These are phyloP conservation scores for Kurtzmaniella quercitrusa DNA, from an alignment of 1,139 yeast genomes.

Conservation along the genomic window DNA sequence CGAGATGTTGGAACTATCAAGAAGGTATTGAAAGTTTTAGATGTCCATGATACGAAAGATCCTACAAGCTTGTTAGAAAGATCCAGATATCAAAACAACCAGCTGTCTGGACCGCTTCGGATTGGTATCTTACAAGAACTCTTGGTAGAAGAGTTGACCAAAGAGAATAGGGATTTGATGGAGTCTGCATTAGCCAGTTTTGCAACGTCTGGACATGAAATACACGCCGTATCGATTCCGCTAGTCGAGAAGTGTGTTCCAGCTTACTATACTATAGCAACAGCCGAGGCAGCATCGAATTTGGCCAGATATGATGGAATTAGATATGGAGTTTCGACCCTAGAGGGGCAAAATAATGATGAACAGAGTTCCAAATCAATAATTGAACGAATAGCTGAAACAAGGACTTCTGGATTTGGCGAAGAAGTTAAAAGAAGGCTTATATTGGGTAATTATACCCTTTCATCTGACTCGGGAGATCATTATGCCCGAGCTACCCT, in stretches of 20 bases:
- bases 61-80: constrained; percentile 63
- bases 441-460: constrained; percentile 77
- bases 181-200: constrained; percentile 37
- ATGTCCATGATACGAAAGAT: constrained; percentile 65
- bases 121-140: constrained; percentile 77
- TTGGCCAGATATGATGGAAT: constrained; percentile 87
- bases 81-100: constrained; percentile 4
- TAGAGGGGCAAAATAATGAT: constrained; percentile 1
- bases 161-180: constrained; percentile 46
- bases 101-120: constrained; percentile 18
- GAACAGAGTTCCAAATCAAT: constrained; percentile 17
- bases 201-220: constrained; percentile 46
- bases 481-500: constrained; percentile 76
- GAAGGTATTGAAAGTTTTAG: constrained; percentile 52
- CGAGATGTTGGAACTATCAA: constrained; percentile 39
- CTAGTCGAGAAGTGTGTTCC: constrained; percentile 66
- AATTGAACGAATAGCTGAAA: constrained; percentile 15
- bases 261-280: constrained; percentile 80
- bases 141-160: constrained; percentile 50
- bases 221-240: constrained; percentile 67
- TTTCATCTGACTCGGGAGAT: constrained; percentile 73
- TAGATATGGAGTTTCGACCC: constrained; percentile 60
- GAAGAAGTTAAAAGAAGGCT: constrained; percentile 79
- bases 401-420: constrained; percentile 70
- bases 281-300: constrained; percentile 94